Evolutionary conservation across 768 basidiomycete species (phyloP), one percentile per base, ranked within the genome.

Genomic region (Melanogaster broomeanus): DNA sequence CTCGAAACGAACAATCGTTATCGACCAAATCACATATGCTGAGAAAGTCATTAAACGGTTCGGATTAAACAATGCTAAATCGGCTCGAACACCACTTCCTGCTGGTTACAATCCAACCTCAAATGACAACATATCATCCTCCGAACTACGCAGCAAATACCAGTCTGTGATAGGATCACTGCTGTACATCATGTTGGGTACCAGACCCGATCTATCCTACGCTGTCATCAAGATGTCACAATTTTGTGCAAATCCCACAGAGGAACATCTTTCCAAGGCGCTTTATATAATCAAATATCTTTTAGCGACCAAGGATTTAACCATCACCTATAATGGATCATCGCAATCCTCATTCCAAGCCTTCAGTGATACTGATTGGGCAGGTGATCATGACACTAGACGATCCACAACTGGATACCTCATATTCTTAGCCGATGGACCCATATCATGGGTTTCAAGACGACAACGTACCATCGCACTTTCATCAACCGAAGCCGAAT

Each of bases 401-500:
- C n/a, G 15, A 19, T 52, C 30, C 5, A 31, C 30, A 11, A 45
- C 44, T 4, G 27, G 45, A 30, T 47, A n/a, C n/a, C n/a, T n/a
- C n/a, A n/a, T n/a, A 41, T 24, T 45, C 22, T 24, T 27, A 10
- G 40, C 38, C 1, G 31, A 37, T 37, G 40, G 13, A 11, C 28
- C 35, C 7, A 27, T 52, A 11, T 39, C 37, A 2, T 45, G 45
- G 38, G 25, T 34, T 3, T 35, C 37, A 0, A 37, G 15, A 3
- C 15, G 7, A 13, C 37, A 48, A 15, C 21, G 22, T 1, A 48
- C 47, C 12, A 58, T 65, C 11, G 58, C 67, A 11, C 51, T 63
- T 2, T 70, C 68, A 2, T 64, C 66, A 1, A 56, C 60, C 13
- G 73, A 78, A 57, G 72, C 77, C 2, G 77, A 81, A 57, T 78